Base-by-base conservation (phyloP, 768 basidiomycete species). In the Albatrellus ellisii region DNA sequence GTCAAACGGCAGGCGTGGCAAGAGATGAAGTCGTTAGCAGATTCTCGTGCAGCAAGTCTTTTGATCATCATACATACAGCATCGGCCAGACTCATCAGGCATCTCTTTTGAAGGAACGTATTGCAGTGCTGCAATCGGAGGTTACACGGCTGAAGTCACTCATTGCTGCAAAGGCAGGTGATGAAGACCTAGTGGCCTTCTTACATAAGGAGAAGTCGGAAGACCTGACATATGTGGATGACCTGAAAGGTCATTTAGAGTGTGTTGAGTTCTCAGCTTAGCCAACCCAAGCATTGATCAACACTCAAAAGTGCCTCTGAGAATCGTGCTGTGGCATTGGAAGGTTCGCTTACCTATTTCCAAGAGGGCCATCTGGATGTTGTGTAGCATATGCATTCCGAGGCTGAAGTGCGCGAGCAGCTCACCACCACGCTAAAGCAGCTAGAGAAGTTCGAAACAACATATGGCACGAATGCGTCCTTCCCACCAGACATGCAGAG, bases 151-250 rank as follows among this genome's bases (percentile, higher is more conserved):
- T 82, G 48, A 86, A 82, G 57, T 69, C 80, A 12, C 72, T 73
- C 24, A 63, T 92, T n/a, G 89, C 85, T 15, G 86, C 87, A 0
- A 62, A 76, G 21, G 66, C 72, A 1, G 77, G 79, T 5, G 70
- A 82, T 18, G 74, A 77, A 46, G 81, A 88, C 37, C 64, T 89
- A 26, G 67, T 91, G 59, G 61, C 62, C 4, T 87, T 88, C 56
- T 69, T 92, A 48, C 62, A 77, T 41, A 65, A 65, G 34, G 74
- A 69, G 15, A 66, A 71, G 33, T 61, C 68, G 4, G 72, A 75
- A 14, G 69, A 77, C 43, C 54, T 58, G 1, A 59, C 64, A 10
- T 79, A 73, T 49, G 64, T 78, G 2, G 64, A 69, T 15, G 57
- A 65, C 37, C 52, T 89, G 31, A 75, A 72, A 54, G 60, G 53